Base-by-base conservation (phyloP, 1,284 basidiomycete genomes). In the Neotropicomus parvogracilis region DNA sequence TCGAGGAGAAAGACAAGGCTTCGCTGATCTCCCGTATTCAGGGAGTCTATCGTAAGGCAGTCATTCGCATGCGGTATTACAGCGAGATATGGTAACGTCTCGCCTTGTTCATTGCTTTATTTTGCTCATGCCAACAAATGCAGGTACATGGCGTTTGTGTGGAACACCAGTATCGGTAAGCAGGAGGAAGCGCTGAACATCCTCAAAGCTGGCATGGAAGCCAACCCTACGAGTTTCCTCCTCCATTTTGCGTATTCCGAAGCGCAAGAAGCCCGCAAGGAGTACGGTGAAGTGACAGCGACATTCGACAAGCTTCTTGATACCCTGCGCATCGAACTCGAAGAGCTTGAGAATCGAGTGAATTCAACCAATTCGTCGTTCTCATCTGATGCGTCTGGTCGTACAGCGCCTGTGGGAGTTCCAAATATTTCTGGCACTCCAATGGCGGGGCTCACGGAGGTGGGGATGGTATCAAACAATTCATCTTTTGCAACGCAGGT, bases 171-270 rank as follows among this genome's bases (percentile, higher is more conserved):
- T 37, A 71, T 83, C n/a, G 85, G 85, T 43, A 88, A 88, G 64
- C 70, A 75, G 6, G 93, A 97, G 10, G 93, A 98, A 57, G 91
- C 90, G 0, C 62, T 85, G 12, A 75, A 78, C n/a, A 81, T 91
- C 46, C 76, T 97, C 46, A 88, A 88, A 66, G 78, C 85, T 3
- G 95, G 95, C 3, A 79, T 95, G 49, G 84, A 92, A 53, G 94
- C 94, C 10, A 97, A 94, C 65, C 87, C 93, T 0, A 43, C 64
- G 51, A 95, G 94, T 65, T 92, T 91, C 65, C 76, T 97, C 0
- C 75, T 99, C 16, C 88, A 85, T 40, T 97, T 94, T 67, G 88
- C 92, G 0, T 88, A 88, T 53, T 85, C 85, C n/a, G 95, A 98
- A 66, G 73, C 78, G 2, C 80, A 87, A 52, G 95, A 98, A 68